Evolutionary conservation across 1,139 yeast genomes (phyloP), one percentile per base, ranked within the genome.

Genomic region (Blastobotrys persicus): DNA sequence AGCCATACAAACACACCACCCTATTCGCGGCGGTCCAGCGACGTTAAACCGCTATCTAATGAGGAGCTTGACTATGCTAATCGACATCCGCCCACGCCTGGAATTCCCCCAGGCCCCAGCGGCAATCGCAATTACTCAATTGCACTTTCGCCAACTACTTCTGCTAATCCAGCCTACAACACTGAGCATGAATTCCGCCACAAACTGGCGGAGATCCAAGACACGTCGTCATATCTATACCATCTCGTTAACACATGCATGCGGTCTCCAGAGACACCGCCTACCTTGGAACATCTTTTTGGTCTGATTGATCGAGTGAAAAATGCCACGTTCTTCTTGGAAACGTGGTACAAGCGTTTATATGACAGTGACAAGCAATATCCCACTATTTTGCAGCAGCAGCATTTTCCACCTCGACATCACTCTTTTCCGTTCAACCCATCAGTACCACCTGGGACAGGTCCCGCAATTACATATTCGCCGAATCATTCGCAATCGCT

Each of bases 161-260:
- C 38, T 14, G 13, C 38, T 34, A 34, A 34, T 12, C 11, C 38
- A 6, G 38, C 38, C 9, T n/a, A 34, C 17, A 34, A 34, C 17
- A 17, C 38, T 6, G 38, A 34, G 4, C 17, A 34, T 16, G 38
- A 34, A 6, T 34, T 34, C 11, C 13, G 17, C 4, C 13, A 11
- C 17, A 13, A 17, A 12, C 38, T 34, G 4, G 6, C 17, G 4
- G 38, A 34, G 18, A 16, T 34, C 38, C 38, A 17, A 13, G 38
- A 34, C 38, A 59, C 61, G 2, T 57, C 61, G 13, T 45, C 54
- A 12, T 57, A 58, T 31, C 42, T 59, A 43, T 59, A 57, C 44
- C 51, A 58, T 44, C 54, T 59, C 44, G 41, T 50, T 14, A 33
- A 35, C 5, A 38, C 54, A 20, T 56, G 56, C 18, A 54, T 50